Evolutionary conservation across 225 moss, liverwort and hornwort species (phyloP).

Genomic region (Bryum argenteum): DNA sequence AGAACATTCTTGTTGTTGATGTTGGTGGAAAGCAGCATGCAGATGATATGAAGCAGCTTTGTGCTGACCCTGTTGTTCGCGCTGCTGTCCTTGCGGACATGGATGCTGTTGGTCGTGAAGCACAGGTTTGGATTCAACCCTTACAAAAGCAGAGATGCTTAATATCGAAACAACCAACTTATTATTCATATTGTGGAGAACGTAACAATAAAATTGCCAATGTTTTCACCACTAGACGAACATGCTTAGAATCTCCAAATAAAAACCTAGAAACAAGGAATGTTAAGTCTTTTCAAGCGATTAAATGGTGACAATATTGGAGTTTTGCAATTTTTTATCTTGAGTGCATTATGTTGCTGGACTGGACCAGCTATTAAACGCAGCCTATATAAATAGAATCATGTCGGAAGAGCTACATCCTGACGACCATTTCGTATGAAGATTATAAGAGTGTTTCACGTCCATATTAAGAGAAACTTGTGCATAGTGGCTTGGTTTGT

Average conservation of each 20-base stretch:
- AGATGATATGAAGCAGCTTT: slow-evolving; percentile 77
- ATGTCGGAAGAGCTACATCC: not conserved
- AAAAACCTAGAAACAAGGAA: no score
- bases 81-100: slow-evolving; percentile 90
- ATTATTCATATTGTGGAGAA: not conserved
- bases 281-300: not conserved
- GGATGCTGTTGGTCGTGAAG: slow-evolving; percentile 74
- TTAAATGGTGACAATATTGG: not conserved
- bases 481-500: slow-evolving; percentile 11
- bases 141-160: not conserved
- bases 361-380: not conserved
- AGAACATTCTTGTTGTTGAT: slow-evolving; percentile 24
- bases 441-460: not conserved
- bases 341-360: slow-evolving; percentile 2
- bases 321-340: not conserved
- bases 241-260: not conserved
- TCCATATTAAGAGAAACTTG: not conserved
- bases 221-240: not conserved
- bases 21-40: slow-evolving; percentile 54
- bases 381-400: not conserved
- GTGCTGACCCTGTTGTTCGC: slow-evolving; percentile 69
- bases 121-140: slow-evolving; percentile 47
- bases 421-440: not conserved
- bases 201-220: not conserved
- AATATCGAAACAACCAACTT: not conserved